Evolutionary conservation across 2,329 filamentous ascomycete genomes (phyloP).

Genomic region (Paracamarosporium sp.): DNA sequence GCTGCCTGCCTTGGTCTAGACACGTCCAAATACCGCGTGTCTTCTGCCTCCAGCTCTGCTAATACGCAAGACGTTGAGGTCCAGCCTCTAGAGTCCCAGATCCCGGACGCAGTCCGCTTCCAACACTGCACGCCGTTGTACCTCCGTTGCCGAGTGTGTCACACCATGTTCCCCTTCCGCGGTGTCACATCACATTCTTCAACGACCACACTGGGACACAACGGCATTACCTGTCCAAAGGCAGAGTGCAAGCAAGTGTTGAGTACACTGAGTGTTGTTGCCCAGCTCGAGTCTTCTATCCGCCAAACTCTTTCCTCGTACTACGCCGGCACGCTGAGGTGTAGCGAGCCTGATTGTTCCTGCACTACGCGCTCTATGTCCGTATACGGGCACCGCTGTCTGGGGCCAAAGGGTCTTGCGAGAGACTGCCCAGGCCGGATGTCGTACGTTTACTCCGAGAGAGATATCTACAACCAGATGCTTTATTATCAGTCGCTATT

Average conservation of each 20-base stretch:
- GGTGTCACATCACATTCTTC: slow-evolving; percentile 62
- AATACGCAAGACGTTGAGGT: slow-evolving; percentile 59
- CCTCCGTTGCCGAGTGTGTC: slow-evolving; percentile 84
- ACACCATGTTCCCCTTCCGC: slow-evolving; percentile 73
- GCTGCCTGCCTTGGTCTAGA: slow-evolving; percentile 95
- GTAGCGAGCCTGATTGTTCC: slow-evolving; percentile 86
- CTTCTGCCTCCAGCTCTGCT: slow-evolving; percentile 60
- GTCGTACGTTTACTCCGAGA: slow-evolving; percentile 86
- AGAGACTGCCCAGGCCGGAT: slow-evolving; percentile 86
- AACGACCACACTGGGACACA: slow-evolving; percentile 64
- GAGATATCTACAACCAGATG: slow-evolving; percentile 92
- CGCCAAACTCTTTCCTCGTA: slow-evolving; percentile 80
- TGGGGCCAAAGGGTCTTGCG: slow-evolving; percentile 85
- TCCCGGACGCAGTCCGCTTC: slow-evolving; percentile 86
- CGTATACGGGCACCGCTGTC: slow-evolving; percentile 88
- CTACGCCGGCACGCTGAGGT: slow-evolving; percentile 91
- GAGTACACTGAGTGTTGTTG: slow-evolving; percentile 75
- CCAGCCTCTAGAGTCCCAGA: slow-evolving; percentile 90
- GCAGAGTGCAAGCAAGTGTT: slow-evolving; percentile 69
- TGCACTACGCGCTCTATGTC: slow-evolving; percentile 89
- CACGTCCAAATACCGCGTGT: slow-evolving; percentile 82
- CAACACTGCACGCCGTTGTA: slow-evolving; percentile 77
- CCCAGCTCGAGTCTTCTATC: slow-evolving; percentile 86
- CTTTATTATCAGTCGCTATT: slow-evolving; percentile 85
- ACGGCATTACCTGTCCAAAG: slow-evolving; percentile 75